These are phyloP conservation scores for Chaetomiaceae sp. DNA, from an alignment of 2,329 filamentous ascomycete genomes.

Conservation along the genomic window DNA sequence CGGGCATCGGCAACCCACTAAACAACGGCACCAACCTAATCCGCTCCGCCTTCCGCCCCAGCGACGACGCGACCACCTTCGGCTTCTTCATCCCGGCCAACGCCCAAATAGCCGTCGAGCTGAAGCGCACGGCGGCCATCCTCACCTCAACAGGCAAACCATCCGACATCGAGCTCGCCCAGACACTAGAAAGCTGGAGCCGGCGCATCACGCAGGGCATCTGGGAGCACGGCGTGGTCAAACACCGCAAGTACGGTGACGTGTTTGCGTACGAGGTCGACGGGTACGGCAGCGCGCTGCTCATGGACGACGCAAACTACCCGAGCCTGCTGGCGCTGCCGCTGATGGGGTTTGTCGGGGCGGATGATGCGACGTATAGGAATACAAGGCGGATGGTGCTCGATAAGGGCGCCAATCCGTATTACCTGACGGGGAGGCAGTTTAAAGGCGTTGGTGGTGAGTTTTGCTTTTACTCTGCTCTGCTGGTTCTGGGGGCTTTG, in stretches of 20 bases:
- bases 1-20: conserved; percentile 85
- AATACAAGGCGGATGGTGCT: conserved; percentile 81
- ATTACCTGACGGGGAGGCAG: conserved; percentile 69
- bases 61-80: conserved; percentile 89
- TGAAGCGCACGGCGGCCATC: conserved; percentile 67
- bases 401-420: conserved; percentile 74
- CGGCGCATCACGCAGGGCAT: conserved; percentile 68
- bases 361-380: conserved; percentile 66
- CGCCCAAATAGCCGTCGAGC: conserved; percentile 90
- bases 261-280: conserved; percentile 88
- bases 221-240: conserved; percentile 76
- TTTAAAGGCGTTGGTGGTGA: conserved; percentile 86
- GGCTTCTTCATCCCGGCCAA: conserved; percentile 95
- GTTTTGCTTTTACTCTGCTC: conserved; percentile 25
- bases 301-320: conserved; percentile 90
- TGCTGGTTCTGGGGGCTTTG: background rate
- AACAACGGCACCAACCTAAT: conserved; percentile 79
- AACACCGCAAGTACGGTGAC: conserved; percentile 67
- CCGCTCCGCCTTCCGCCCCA: conserved; percentile 87
- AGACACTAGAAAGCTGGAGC: conserved; percentile 54
- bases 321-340: conserved; percentile 76
- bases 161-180: conserved; percentile 48
- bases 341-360: conserved; percentile 67
- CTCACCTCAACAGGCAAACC: conserved; percentile 51
- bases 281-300: conserved; percentile 72